Base-by-base conservation (phyloP, 1,284 basidiomycete species). In the Phlebopus sp. region DNA sequence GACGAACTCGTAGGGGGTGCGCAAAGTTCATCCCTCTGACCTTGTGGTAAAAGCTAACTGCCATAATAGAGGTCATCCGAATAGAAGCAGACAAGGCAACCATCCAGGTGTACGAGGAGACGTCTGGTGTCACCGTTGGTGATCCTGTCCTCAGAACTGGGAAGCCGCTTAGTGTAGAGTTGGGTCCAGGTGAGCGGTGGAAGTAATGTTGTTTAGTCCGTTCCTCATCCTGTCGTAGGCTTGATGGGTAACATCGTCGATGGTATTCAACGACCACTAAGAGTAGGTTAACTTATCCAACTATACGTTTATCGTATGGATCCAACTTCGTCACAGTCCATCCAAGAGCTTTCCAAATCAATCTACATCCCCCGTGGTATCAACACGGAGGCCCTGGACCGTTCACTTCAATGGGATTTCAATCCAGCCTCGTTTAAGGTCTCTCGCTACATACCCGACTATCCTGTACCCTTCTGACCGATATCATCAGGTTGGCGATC, bases 101-200 rank as follows among this genome's bases (percentile, higher is more conserved):
- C 7, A 98, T 99, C 55, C 97, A 99, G 72, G 97, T 99, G n/a
- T 99, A 99, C 67, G 97, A 97, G 69, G 95, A 97, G 76, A 97
- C 94, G 4, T 95, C 95, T 43, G 94, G 95, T 58, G 92, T 99
- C 44, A 97, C 93, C 14, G 94, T 99, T 49, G 96, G 96, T 37
- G 96, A 99, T 75, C 96, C 96, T 47, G 97, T 99, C 13, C 74
- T 99, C 63, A 81, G 95, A 51, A 99, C 96, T 37, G 96, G 96
- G 51, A 99, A 99, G 70, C 96, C 96, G 32, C 81, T 99, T 48
- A 93, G 90, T 67, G 97, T 99, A 52, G 96, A 99, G 69, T 82
- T 99, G 40, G 96, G 96, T 46, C 96, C 96, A 64, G 95, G 95
- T 91, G 62, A 50, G 60, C 53, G 31, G 29, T 10, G 17, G n/a